phyloP scores from a whole-genome alignment of 2,329 filamentous ascomycete genomes.

The Tolypocladium guangdongense region DNA sequence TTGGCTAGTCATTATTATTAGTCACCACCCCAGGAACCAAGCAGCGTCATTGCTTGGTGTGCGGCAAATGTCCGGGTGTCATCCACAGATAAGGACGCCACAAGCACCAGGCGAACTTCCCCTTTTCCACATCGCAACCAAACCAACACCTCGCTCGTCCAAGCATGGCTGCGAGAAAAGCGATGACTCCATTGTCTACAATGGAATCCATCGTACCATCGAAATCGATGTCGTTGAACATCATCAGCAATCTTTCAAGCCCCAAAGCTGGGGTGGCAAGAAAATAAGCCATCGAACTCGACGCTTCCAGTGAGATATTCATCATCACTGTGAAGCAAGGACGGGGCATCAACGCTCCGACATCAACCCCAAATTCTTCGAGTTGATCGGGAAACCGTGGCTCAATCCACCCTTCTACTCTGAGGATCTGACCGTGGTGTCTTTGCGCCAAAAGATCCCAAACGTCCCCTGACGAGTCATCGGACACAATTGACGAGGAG shows the following conservation, averaged over 20 bases:
- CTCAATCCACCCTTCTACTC: not conserved
- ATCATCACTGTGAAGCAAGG: conserved; percentile 11
- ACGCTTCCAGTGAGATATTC: conserved; percentile 14
- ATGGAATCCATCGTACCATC: conserved; percentile 9
- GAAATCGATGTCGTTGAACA: conserved; percentile 10
- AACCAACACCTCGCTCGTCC: conserved; percentile 1
- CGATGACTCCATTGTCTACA: conserved; percentile 8
- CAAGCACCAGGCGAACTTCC: not conserved
- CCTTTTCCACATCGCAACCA: not conserved
- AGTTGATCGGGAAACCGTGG: not conserved
- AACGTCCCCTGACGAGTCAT: not conserved
- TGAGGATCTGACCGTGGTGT: too few species aligned
- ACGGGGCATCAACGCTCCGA: conserved; percentile 8
- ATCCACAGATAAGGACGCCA: conserved; percentile 5
- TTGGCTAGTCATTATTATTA: not conserved
- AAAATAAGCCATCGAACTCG: conserved; percentile 23
- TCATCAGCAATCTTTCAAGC: conserved; percentile 25
- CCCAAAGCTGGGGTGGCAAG: conserved; percentile 40
- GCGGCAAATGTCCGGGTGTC: conserved; percentile 3
- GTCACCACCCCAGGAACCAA: not conserved
- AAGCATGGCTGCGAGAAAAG: conserved; percentile 11
- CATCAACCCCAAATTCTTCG: not conserved
- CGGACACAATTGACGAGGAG: not conserved
- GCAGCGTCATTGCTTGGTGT: not conserved
- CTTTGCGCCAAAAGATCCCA: not conserved